Percentiles rank a stretch among this genome's conserved stretches.
Conservation (phyloP, 2,329 filamentous ascomycete species). For the Xylariomycetidae sp. region DNA sequence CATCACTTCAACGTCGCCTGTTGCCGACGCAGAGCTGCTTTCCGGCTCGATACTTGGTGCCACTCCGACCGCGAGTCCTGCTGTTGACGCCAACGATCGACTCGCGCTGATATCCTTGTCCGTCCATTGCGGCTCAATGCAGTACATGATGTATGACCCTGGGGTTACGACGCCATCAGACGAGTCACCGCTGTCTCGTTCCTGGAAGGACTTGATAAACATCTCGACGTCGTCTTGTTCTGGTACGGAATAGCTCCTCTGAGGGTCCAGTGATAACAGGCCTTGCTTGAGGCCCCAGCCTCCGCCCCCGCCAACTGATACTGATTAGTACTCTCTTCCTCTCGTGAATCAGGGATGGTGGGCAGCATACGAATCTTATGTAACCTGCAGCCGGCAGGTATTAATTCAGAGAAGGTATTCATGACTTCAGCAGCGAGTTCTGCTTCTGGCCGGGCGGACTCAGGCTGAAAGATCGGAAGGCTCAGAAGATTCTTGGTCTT, state of each 20-base stretch:
- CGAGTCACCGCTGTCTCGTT: slow-evolving; percentile 24
- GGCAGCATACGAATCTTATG: slow-evolving; percentile 38
- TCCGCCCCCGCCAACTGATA: slow-evolving; percentile 68
- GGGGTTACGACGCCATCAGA: slow-evolving; percentile 53
- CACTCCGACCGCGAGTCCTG: slow-evolving; percentile 18
- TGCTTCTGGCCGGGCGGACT: slow-evolving; percentile 19
- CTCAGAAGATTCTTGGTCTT: slow-evolving; percentile 13
- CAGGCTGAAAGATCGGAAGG: slow-evolving; percentile 17
- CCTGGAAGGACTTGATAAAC: slow-evolving; percentile 45
- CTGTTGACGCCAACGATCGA: slow-evolving; percentile 4
- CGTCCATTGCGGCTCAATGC: slow-evolving; percentile 35
- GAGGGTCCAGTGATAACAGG: slow-evolving; percentile 70
- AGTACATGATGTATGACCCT: slow-evolving; percentile 63
- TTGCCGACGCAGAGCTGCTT: slow-evolving; percentile 8
- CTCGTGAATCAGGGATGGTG: slow-evolving; percentile 10
- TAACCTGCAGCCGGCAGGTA: slow-evolving; percentile 38
- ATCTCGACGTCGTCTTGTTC: slow-evolving; percentile 47
- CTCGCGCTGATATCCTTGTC: slow-evolving; percentile 8
- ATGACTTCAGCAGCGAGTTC: slow-evolving; percentile 20
- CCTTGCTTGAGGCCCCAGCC: slow-evolving; percentile 81
- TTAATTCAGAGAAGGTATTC: slow-evolving; percentile 26
- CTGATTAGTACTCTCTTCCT: slow-evolving; percentile 11
- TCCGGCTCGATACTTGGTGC: slow-evolving; percentile 7
- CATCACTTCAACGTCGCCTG: slow-evolving; percentile 21
- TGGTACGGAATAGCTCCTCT: slow-evolving; percentile 44